phyloP scores from a whole-genome alignment of 306 rosid genomes.

The Quercus ilex region DNA sequence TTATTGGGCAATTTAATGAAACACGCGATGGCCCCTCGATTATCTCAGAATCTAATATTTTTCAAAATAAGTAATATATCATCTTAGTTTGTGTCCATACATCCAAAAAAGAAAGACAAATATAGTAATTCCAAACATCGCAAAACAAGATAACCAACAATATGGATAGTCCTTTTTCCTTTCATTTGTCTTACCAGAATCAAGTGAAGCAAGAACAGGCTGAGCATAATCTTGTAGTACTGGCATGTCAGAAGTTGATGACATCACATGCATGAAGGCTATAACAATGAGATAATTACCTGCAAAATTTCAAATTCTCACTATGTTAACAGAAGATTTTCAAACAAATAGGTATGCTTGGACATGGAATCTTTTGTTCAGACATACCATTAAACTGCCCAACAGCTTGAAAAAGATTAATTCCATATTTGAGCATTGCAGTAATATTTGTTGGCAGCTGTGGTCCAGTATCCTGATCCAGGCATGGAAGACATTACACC shows the following conservation, averaged over 20 bases:
- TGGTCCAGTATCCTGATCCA: not conserved
- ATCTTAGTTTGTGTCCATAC: not conserved
- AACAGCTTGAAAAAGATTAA: constrained; percentile 1
- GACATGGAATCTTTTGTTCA: not conserved
- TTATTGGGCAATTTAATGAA: constrained; percentile 5
- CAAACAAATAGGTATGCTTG: not conserved
- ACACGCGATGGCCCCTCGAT: not conserved
- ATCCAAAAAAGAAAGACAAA: not conserved
- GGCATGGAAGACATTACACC: not conserved
- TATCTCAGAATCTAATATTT: not conserved
- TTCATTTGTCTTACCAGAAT: not conserved
- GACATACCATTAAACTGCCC: not conserved
- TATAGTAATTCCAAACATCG: not conserved
- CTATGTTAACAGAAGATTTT: not conserved
- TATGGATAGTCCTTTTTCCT: not conserved
- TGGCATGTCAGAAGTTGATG: not conserved
- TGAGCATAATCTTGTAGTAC: not conserved
- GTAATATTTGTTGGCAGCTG: constrained; percentile 9
- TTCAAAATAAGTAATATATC: not conserved
- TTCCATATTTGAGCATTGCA: constrained; percentile 1
- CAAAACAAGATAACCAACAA: not conserved
- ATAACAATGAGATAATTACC: not conserved
- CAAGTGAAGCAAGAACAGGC: not conserved
- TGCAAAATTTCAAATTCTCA: not conserved
- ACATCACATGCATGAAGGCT: not conserved